A percentile compares a stretch with the other conserved stretches of the same genome.
Evolutionary conservation across 2,329 filamentous ascomycete species (phyloP).

Genomic region (Penicillium freii): DNA sequence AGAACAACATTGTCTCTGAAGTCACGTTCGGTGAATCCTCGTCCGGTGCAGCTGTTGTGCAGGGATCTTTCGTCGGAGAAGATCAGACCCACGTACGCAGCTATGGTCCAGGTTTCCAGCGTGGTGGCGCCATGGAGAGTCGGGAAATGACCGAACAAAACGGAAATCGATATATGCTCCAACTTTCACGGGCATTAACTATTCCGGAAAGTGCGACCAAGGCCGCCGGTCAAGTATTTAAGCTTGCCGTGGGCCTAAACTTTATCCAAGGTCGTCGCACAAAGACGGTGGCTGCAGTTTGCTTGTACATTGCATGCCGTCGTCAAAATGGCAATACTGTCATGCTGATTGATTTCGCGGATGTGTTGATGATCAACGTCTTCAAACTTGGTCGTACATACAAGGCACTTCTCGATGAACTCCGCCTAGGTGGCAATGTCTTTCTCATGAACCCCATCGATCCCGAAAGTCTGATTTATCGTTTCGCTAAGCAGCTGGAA

Average conservation of each 20-base stretch:
- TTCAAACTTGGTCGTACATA: slow-evolving; percentile 89
- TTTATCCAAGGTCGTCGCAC: slow-evolving; percentile 85
- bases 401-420: slow-evolving; percentile 70
- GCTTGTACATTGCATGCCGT: slow-evolving; percentile 84
- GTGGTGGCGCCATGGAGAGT: slow-evolving; percentile 50
- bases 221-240: slow-evolving; percentile 70
- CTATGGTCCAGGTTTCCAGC: slow-evolving; percentile 49
- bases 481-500: slow-evolving; percentile 88
- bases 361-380: slow-evolving; percentile 80
- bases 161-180: slow-evolving; percentile 45
- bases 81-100: slow-evolving; percentile 77
- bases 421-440: slow-evolving; percentile 55
- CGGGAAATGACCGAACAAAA: slow-evolving; percentile 49
- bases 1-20: slow-evolving; percentile 88
- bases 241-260: slow-evolving; percentile 69
- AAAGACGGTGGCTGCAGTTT: slow-evolving; percentile 82
- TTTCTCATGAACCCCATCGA: slow-evolving; percentile 74
- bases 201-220: slow-evolving; percentile 62
- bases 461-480: slow-evolving; percentile 84
- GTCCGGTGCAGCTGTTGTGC: slow-evolving; percentile 81
- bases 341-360: slow-evolving; percentile 94
- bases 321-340: slow-evolving; percentile 74
- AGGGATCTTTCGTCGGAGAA: slow-evolving; percentile 82
- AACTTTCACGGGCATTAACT: slow-evolving; percentile 41
- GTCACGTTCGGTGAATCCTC: slow-evolving; percentile 86